These are phyloP conservation scores for Jatropha podagrica DNA, from an alignment of 441 rosid species.

Conservation along the genomic window DNA sequence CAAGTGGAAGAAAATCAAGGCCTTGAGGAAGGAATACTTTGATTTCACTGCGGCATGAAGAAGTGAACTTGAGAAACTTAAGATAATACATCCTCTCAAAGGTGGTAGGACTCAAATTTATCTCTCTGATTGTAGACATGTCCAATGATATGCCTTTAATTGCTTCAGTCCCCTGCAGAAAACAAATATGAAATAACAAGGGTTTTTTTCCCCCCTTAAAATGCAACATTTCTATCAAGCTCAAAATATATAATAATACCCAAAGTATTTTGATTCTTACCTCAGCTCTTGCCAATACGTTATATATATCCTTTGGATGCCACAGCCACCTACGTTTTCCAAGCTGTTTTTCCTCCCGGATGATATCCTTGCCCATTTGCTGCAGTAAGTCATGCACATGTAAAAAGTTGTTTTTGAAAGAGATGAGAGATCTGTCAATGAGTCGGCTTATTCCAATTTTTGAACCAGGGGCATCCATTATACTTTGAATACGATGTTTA, in stretches of 20 bases:
- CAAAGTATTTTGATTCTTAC: not conserved
- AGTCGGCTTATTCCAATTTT: constrained; percentile 23
- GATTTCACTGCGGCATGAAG: not conserved
- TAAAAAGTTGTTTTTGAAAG: not conserved
- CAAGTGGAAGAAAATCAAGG: constrained; percentile 2
- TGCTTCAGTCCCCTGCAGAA: not conserved
- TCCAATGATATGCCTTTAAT: not conserved
- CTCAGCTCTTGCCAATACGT: constrained; percentile 10
- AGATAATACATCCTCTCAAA: constrained; percentile 11
- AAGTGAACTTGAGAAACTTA: not conserved
- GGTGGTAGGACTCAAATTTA: not conserved
- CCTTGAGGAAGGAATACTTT: not conserved
- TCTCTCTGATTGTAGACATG: not conserved
- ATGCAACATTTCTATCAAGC: not conserved
- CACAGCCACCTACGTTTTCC: constrained; percentile 28
- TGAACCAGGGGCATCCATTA: constrained; percentile 23
- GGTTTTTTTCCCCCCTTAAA: no score
- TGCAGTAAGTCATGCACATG: constrained; percentile 12
- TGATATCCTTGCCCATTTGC: constrained; percentile 30
- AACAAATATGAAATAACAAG: no score
- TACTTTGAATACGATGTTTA: constrained; percentile 5
- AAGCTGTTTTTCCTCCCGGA: constrained; percentile 11
- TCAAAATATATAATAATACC: not conserved
- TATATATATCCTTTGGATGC: constrained; percentile 7
- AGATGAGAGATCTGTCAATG: constrained; percentile 24